A percentile compares a stretch with the other conserved stretches of the same genome.
These are phyloP conservation scores for Purpureocillium lavendulum DNA, from an alignment of 2,329 filamentous ascomycete genomes.

Conservation along the genomic window DNA sequence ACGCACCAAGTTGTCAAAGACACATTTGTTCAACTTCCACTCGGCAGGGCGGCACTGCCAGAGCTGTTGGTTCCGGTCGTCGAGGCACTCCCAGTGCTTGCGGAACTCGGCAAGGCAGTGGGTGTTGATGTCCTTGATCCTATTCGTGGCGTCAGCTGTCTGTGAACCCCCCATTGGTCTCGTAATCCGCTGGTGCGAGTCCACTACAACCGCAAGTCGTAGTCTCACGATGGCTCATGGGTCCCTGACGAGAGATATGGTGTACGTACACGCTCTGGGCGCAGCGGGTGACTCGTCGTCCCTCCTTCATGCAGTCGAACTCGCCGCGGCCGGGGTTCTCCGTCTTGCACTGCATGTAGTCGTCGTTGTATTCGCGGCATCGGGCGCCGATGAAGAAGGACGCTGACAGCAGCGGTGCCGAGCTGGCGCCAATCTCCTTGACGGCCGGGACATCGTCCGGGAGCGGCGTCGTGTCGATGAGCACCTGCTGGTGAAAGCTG, in stretches of 20 bases:
- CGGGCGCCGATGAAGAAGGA: conserved; percentile 95
- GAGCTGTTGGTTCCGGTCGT: conserved; percentile 95
- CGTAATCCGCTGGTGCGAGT: too few species aligned
- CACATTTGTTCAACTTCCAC: conserved; percentile 88
- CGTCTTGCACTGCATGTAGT: conserved; percentile 99
- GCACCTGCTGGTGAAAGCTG: conserved; percentile 90
- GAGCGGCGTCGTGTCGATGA: conserved; percentile 93
- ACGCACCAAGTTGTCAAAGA: conserved; percentile 89
- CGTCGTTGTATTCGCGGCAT: conserved; percentile 94
- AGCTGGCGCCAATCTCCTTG: conserved; percentile 86
- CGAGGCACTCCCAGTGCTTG: conserved; percentile 89
- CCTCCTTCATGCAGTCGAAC: conserved; percentile 92
- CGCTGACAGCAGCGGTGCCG: conserved; percentile 83
- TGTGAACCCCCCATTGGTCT: background rate
- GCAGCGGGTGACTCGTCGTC: conserved; percentile 91
- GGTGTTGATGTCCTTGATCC: conserved; percentile 92
- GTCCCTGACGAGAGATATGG: conserved; percentile 1
- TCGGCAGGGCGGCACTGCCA: conserved; percentile 90
- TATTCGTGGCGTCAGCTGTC: conserved; percentile 25
- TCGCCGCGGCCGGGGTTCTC: conserved; percentile 87
- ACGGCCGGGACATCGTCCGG: conserved; percentile 88
- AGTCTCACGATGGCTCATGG: too few species aligned
- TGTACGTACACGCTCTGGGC: conserved; percentile 83
- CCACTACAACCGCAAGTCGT: too few species aligned
- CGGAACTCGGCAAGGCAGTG: conserved; percentile 88